Evolutionary conservation across 495 filamentous ascomycete species (phyloP), one percentile per base, ranked within the genome.

Genomic region (Penicillium paxilli): DNA sequence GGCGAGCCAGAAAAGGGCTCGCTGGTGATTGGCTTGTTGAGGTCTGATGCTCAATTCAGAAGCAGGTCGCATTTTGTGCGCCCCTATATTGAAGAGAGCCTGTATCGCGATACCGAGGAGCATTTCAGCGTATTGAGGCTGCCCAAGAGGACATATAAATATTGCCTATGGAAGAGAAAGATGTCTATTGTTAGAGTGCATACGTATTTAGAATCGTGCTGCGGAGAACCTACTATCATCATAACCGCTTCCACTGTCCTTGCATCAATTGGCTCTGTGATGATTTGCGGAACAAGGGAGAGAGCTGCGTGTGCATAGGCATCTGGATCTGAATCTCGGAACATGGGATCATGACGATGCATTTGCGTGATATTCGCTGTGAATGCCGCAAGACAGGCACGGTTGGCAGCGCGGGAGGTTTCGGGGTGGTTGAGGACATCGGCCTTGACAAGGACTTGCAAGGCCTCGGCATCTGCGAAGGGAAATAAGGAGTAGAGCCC

Each of bases 1-100:
- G 47, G 64, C 69, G 8, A 68, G 52, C 72, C 72, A 73, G 54
- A 75, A 75, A 0, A 72, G 35, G 22, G 52, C 59, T 3, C 70
- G 68, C 5, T 67, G 25, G 56, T 73, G 70, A 30, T 60, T 54
- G 16, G 47, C 53, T 1, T 49, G 51, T 7, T 54, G 44, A 4
- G 58, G 28, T 24, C 38, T 49, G 9, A 42, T 28, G 4, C 37
- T 53, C 37, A 28, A 16, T 38, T 51, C 47, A 9, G 38, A 24
- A 17, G 49, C 17, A 1, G 32, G 22, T 48, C 35, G 42, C 12
- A 48, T 44, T 52, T 46, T 49, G 45, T 68, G 48, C 4, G 49
- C 67, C 5, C 58, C 65, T 2, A 68, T 57, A 21, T 32, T 63
- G 22, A 56, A 62, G 4, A 68, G 37, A 4, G 59, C 50, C 24